Evolutionary conservation across 2,329 filamentous ascomycete species (phyloP).

Genomic region (Sclerotinia sclerotiorum): DNA sequence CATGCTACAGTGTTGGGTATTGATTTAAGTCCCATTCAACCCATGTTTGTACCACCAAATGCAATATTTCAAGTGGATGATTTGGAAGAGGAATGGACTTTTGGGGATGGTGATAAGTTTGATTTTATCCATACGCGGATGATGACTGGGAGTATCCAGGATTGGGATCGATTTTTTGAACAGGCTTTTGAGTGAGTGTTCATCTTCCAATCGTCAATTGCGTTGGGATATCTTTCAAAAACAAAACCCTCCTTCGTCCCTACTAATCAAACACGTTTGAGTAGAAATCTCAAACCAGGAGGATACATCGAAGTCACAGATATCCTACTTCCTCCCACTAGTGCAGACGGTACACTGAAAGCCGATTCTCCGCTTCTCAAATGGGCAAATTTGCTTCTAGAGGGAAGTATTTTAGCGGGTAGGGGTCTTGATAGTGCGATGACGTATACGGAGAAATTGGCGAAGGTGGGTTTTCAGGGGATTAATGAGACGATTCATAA

Average conservation of each 20-base stretch:
- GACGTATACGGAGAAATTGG: slow-evolving; percentile 26
- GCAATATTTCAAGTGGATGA: slow-evolving; percentile 59
- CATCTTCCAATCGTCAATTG: no score
- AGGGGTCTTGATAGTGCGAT: slow-evolving; percentile 4
- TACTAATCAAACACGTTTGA: background rate
- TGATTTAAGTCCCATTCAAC: slow-evolving; percentile 37
- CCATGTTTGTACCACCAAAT: slow-evolving; percentile 53
- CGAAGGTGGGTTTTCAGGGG: slow-evolving; percentile 38
- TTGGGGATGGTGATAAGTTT: slow-evolving; percentile 41
- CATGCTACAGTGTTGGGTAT: slow-evolving; percentile 17
- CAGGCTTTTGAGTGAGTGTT: slow-evolving; percentile 16
- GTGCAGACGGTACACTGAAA: slow-evolving; percentile 6
- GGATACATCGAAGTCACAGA: slow-evolving; percentile 19
- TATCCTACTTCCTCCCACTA: background rate
- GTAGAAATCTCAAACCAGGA: slow-evolving; percentile 15
- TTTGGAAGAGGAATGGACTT: slow-evolving; percentile 53
- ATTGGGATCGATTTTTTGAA: slow-evolving; percentile 20
- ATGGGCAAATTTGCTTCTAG: slow-evolving; percentile 16
- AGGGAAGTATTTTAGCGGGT: background rate
- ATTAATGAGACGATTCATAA: slow-evolving; percentile 36
- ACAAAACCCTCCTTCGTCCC: no score
- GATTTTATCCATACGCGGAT: slow-evolving; percentile 28
- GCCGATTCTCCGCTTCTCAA: background rate
- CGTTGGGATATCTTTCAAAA: no score
- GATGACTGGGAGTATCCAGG: slow-evolving; percentile 17